phyloP scores from a whole-genome alignment of 305 asterid species.

The Fraxinus greggii region DNA sequence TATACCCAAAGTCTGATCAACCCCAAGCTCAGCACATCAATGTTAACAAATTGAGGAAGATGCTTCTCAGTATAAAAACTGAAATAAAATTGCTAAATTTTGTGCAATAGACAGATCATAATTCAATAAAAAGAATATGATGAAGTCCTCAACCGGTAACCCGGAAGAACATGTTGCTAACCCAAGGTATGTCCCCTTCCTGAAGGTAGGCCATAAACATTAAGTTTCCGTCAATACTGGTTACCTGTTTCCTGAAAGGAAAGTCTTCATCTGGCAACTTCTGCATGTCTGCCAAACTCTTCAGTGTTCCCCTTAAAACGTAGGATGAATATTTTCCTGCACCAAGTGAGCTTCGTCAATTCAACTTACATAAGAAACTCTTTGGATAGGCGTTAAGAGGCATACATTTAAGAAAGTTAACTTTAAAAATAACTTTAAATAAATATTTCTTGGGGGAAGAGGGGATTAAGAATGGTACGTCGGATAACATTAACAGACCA shows the following conservation, averaged over 20 bases:
- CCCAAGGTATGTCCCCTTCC: background rate
- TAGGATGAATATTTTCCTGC: conserved; percentile 65
- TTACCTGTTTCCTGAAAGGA: conserved; percentile 77
- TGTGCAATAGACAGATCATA: background rate
- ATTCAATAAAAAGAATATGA: background rate
- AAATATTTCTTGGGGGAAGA: background rate
- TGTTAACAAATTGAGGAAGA: background rate
- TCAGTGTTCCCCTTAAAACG: conserved; percentile 58
- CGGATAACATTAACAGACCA: background rate
- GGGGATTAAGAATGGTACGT: background rate
- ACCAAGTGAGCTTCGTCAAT: conserved; percentile 12
- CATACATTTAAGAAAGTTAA: background rate
- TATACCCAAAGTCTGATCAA: background rate
- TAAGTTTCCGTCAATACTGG: background rate
- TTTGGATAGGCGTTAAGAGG: conserved; percentile 9
- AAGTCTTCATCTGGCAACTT: conserved; percentile 78
- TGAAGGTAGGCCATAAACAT: background rate
- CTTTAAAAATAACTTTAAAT: background rate
- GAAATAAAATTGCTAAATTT: background rate
- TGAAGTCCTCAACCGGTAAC: background rate
- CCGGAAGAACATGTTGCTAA: background rate
- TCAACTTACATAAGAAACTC: conserved; percentile 4
- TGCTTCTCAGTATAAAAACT: background rate
- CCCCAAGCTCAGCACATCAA: background rate
- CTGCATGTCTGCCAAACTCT: conserved; percentile 71